Conservation (phyloP, 2,329 filamentous ascomycete genomes). For the Clonostachys rhizophaga region DNA sequence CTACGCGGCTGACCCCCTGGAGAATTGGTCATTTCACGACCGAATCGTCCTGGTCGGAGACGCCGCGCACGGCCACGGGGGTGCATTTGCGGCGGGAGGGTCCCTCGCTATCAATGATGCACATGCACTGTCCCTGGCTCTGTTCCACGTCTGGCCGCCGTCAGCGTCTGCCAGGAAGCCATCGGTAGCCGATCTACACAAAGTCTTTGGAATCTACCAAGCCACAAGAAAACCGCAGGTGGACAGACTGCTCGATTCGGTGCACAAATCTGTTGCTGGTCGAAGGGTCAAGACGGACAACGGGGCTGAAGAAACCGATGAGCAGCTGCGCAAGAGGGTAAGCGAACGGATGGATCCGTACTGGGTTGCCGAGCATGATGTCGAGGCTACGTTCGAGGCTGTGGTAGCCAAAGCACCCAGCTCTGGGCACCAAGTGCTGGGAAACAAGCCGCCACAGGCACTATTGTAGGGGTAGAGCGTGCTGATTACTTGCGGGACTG, state of each 20-base stretch:
- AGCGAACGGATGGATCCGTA: slow-evolving; percentile 24
- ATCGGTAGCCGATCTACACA: slow-evolving; percentile 10
- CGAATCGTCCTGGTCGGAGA: slow-evolving; percentile 30
- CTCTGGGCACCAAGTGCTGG: too few species aligned
- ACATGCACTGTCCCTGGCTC: slow-evolving; percentile 30
- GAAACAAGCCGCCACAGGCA: too few species aligned
- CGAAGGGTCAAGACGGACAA: slow-evolving; percentile 12
- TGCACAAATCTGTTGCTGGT: slow-evolving; percentile 20
- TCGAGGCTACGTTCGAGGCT: slow-evolving; percentile 24
- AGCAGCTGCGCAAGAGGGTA: slow-evolving; percentile 25
- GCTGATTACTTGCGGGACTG: too few species aligned
- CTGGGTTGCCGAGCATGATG: slow-evolving; percentile 43
- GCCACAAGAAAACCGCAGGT: slow-evolving; percentile 35
- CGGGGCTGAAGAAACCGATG: slow-evolving; percentile 22
- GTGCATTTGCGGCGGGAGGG: slow-evolving; percentile 32
- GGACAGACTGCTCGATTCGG: slow-evolving; percentile 23
- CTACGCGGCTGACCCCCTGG: slow-evolving; percentile 27
- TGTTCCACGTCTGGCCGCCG: slow-evolving; percentile 25
- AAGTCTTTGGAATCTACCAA: slow-evolving; percentile 31
- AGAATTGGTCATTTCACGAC: slow-evolving; percentile 31
- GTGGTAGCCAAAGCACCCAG: neutral
- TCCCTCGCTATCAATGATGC: slow-evolving; percentile 33
- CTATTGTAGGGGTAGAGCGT: too few species aligned
- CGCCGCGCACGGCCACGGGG: slow-evolving; percentile 33
- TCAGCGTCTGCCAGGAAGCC: neutral